A percentile compares a stretch with the other conserved stretches of the same genome.
Conservation (phyloP, 2,329 filamentous ascomycete species). For the Dothiorella sarmentorum region DNA sequence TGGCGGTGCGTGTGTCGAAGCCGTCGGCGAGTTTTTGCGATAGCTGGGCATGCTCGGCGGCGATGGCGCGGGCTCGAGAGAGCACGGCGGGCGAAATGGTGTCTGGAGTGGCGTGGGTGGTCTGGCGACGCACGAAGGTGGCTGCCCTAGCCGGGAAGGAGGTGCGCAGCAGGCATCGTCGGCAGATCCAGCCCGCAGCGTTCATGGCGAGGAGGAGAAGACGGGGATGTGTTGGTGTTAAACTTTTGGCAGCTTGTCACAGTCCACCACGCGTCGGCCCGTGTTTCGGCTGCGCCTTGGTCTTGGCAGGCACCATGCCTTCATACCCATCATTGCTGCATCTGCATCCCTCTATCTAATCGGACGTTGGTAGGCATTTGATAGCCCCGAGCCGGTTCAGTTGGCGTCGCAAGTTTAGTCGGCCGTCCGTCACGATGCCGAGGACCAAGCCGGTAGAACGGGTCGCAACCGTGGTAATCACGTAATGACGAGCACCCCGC, state of each 20-base stretch:
- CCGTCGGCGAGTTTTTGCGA: conserved; percentile 50
- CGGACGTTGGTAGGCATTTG: too few relatives aligned
- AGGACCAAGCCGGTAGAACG: neutral
- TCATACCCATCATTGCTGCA: too few relatives aligned
- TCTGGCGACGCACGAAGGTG: neutral
- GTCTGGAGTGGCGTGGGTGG: conserved; percentile 20
- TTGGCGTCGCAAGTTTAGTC: too few relatives aligned
- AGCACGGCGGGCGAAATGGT: conserved; percentile 54
- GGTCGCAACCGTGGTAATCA: neutral
- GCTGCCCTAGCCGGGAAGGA: neutral
- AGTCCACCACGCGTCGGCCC: neutral
- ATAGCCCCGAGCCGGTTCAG: too few relatives aligned
- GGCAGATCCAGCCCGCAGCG: conserved; percentile 12
- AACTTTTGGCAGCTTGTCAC: neutral
- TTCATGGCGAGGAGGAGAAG: conserved; percentile 6
- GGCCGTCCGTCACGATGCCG: neutral
- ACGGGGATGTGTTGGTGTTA: neutral
- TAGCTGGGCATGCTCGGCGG: conserved; percentile 54
- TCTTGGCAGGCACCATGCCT: conserved; percentile 1
- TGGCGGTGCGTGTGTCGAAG: conserved; percentile 56
- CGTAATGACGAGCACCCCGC: conserved; percentile 7
- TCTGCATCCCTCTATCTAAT: too few relatives aligned
- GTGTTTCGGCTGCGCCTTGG: neutral
- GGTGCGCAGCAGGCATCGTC: conserved; percentile 6
- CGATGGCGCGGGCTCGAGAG: conserved; percentile 52